phyloP scores from a whole-genome alignment of 805 yeast species.

The Maudiozyma pseudohumilis region DNA sequence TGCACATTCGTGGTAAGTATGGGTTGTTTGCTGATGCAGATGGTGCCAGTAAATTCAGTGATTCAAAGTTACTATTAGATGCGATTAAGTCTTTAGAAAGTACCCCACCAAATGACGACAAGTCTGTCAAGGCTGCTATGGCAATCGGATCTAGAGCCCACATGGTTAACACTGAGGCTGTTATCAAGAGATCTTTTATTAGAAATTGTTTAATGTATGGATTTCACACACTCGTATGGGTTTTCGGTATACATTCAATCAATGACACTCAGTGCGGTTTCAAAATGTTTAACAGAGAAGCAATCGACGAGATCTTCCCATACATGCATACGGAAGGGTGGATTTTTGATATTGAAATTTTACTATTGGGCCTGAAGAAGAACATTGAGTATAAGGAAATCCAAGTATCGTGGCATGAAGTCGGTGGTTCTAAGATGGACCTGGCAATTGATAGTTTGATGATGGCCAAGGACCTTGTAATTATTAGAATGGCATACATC shows the following conservation, averaged over 20 bases:
- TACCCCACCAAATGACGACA: no score
- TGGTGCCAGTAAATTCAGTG: slow-evolving; percentile 82
- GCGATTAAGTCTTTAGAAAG: slow-evolving; percentile 30
- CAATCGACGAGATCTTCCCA: slow-evolving; percentile 64
- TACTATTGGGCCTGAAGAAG: slow-evolving; percentile 70
- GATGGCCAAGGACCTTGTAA: slow-evolving; percentile 91
- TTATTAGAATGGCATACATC: slow-evolving; percentile 79
- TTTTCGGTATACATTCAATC: slow-evolving; percentile 80
- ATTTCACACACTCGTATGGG: slow-evolving; percentile 71
- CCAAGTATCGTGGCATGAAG: slow-evolving; percentile 94
- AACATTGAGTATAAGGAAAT: slow-evolving; percentile 60
- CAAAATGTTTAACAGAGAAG: slow-evolving; percentile 71
- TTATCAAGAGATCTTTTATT: slow-evolving; percentile 82
- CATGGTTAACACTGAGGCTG: slow-evolving; percentile 92
- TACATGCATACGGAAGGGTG: slow-evolving; percentile 94
- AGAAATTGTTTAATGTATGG: slow-evolving; percentile 91
- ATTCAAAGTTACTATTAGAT: slow-evolving; percentile 43
- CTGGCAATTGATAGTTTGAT: slow-evolving; percentile 80
- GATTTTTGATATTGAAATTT: slow-evolving; percentile 94
- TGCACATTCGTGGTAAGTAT: slow-evolving; percentile 60
- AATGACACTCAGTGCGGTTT: slow-evolving; percentile 97
- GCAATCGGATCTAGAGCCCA: slow-evolving; percentile 94
- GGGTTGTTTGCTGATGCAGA: slow-evolving; percentile 94
- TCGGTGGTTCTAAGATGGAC: slow-evolving; percentile 89
- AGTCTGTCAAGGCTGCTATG: slow-evolving; percentile 38